Conservation (phyloP, 2,329 filamentous ascomycete species). For the Pseudopithomyces maydicus region DNA sequence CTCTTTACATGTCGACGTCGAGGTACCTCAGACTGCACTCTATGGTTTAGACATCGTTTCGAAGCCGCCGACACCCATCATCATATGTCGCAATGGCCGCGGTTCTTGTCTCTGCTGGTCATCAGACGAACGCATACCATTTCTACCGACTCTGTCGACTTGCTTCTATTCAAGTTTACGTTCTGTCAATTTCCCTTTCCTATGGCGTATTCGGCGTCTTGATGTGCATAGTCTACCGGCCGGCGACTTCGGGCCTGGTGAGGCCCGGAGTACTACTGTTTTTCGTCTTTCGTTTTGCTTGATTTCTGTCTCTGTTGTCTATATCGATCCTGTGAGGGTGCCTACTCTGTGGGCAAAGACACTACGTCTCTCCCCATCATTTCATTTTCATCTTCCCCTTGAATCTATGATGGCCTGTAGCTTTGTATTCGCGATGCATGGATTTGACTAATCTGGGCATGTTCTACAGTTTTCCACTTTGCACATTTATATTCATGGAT, state of each 20-base stretch:
- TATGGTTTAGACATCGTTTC: neutral
- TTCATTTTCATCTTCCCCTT: neutral
- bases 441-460: conserved; percentile 5
- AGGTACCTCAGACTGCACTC: conserved; percentile 6
- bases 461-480: conserved; percentile 15
- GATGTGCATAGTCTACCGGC: conserved; percentile 13
- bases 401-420: conserved; percentile 2
- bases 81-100: conserved; percentile 10
- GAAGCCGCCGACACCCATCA: neutral
- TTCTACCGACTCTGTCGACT: conserved; percentile 28
- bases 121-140: conserved; percentile 30
- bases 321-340: neutral
- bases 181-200: conserved; percentile 15
- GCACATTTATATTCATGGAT: neutral
- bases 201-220: conserved; percentile 23
- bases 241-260: conserved; percentile 6
- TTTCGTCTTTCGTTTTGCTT: neutral
- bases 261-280: conserved; percentile 7
- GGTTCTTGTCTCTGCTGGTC: conserved; percentile 37
- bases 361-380: conserved; percentile 8
- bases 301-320: conserved; percentile 8
- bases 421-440: conserved; percentile 10
- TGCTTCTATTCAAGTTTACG: conserved; percentile 39
- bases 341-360: conserved; percentile 4
- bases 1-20: conserved; percentile 20